Evolutionary conservation across 2,329 filamentous ascomycete genomes (phyloP).

Genomic region (Fusarium sp.): DNA sequence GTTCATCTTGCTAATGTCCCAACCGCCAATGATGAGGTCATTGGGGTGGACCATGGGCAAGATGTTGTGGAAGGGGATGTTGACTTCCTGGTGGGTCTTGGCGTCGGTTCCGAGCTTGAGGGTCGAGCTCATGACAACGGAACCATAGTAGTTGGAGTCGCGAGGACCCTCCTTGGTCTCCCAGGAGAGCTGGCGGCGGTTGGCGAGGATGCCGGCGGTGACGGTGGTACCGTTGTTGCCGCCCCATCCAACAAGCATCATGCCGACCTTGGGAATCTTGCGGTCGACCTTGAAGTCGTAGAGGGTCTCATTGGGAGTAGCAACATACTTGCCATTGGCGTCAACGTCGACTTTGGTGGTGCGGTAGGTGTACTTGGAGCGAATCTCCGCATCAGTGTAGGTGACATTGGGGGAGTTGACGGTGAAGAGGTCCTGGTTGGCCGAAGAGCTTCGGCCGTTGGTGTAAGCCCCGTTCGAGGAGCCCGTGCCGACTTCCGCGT

Average conservation of each 20-base stretch:
- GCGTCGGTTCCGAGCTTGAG: conserved; percentile 94
- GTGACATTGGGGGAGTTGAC: conserved; percentile 93
- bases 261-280: conserved; percentile 89
- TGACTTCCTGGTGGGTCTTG: conserved; percentile 88
- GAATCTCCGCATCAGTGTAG: conserved; percentile 90
- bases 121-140: conserved; percentile 95
- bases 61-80: conserved; percentile 94
- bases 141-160: conserved; percentile 97
- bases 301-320: conserved; percentile 85
- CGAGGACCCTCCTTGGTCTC: conserved; percentile 91
- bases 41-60: conserved; percentile 98
- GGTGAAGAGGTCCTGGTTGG: conserved; percentile 76
- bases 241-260: conserved; percentile 98
- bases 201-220: conserved; percentile 96
- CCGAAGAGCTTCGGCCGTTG: conserved; percentile 51
- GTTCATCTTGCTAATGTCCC: conserved; percentile 96
- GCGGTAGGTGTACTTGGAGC: conserved; percentile 95
- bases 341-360: conserved; percentile 85
- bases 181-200: conserved; percentile 87
- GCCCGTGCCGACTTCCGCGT: conserved; percentile 75
- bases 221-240: conserved; percentile 99
- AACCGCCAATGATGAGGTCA: conserved; percentile 93
- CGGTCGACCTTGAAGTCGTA: conserved; percentile 99
- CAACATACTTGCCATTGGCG: conserved; percentile 81
- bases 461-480: conserved; percentile 69